phyloP scores from a whole-genome alignment of 176 grass and related monocot species.

The Thinopyrum elongatum region DNA sequence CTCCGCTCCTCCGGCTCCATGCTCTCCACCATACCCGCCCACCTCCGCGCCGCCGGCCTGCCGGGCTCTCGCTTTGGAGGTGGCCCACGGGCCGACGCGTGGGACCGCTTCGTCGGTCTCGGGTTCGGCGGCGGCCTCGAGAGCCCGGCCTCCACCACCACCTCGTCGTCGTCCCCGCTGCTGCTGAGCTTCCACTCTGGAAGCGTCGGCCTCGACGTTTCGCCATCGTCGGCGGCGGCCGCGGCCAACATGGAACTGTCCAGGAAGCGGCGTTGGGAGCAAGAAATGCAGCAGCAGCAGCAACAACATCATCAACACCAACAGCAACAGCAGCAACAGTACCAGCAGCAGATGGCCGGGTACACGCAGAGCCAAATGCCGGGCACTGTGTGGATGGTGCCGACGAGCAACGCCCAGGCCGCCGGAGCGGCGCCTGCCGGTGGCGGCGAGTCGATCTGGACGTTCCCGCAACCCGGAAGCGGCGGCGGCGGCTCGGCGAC shows the following conservation, averaged over 20 bases:
- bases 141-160: conserved; percentile 44
- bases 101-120: conserved; percentile 63
- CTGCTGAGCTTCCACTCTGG: conserved; percentile 79
- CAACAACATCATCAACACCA: conserved; percentile 27
- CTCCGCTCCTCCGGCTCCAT: conserved; percentile 79
- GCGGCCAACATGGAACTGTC: conserved; percentile 43
- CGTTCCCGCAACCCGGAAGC: conserved; percentile 60
- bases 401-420: conserved; percentile 65
- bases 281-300: conserved; percentile 58
- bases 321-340: conserved; percentile 54
- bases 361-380: conserved; percentile 81
- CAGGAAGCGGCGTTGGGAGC: conserved; percentile 68
- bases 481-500: conserved; percentile 27
- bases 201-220: conserved; percentile 66
- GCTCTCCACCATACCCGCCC: conserved; percentile 61
- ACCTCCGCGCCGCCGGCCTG: conserved; percentile 41
- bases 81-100: conserved; percentile 31
- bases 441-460: conserved; percentile 66
- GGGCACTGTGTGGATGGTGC: conserved; percentile 85
- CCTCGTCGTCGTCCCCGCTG: conserved; percentile 60
- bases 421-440: conserved; percentile 5
- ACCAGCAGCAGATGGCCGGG: conserved; percentile 86
- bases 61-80: conserved; percentile 19
- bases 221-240: conserved; percentile 40
- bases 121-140: conserved; percentile 56